Conservation (phyloP, 2,329 filamentous ascomycete species). For the Talaromyces albobiverticillius region DNA sequence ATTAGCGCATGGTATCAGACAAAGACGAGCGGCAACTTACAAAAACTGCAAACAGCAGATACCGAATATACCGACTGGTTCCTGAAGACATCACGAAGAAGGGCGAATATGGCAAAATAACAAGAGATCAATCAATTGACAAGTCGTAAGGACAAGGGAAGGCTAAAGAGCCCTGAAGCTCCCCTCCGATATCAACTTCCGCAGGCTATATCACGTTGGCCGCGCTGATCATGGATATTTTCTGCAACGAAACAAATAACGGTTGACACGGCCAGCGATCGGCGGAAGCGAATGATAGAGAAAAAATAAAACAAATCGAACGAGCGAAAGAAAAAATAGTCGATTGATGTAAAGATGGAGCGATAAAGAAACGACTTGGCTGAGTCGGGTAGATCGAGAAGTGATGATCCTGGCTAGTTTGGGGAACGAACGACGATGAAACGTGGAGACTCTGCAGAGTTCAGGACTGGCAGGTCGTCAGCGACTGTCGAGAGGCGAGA, state of each 20-base stretch:
- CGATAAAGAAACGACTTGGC: too few relatives aligned
- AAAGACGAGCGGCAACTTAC: conserved; percentile 55
- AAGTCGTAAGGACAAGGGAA: not conserved
- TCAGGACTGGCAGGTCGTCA: not conserved
- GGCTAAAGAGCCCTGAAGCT: not conserved
- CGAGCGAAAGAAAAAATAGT: not conserved
- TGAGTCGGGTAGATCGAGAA: too few relatives aligned
- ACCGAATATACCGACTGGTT: conserved; percentile 49
- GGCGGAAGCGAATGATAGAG: not conserved
- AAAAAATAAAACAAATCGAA: not conserved
- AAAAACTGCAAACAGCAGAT: conserved; percentile 77
- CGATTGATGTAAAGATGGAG: too few relatives aligned
- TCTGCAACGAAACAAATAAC: not conserved
- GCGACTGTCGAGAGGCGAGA: too few relatives aligned
- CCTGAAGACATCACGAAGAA: conserved; percentile 31
- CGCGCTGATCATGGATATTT: conserved; percentile 3
- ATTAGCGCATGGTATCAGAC: not conserved
- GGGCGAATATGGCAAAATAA: not conserved
- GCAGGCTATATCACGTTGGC: not conserved
- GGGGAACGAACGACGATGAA: not conserved
- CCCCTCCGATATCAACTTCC: not conserved
- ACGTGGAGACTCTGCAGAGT: not conserved
- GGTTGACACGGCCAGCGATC: conserved; percentile 1
- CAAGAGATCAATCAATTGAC: not conserved
- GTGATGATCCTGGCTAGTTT: not conserved